These are phyloP conservation scores for Dalbergia cultrata DNA, from an alignment of 306 rosid genomes.

Conservation along the genomic window DNA sequence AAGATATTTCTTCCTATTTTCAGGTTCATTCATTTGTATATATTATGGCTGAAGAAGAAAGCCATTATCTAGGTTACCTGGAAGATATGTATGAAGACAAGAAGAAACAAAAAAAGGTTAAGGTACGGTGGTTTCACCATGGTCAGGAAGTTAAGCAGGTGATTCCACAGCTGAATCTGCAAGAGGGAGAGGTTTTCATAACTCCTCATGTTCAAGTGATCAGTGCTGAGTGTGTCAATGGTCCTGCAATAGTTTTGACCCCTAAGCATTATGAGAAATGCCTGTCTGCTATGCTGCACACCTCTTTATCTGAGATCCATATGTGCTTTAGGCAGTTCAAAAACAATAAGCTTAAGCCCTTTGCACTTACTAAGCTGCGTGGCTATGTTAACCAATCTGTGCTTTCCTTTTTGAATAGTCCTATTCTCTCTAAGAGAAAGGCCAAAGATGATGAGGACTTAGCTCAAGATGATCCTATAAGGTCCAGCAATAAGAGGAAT, in stretches of 20 bases:
- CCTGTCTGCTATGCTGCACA: slow-evolving; percentile 46
- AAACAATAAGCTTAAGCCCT: slow-evolving; percentile 71
- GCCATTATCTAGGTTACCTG: slow-evolving; percentile 77
- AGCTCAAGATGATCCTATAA: slow-evolving; percentile 53
- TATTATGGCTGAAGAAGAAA: slow-evolving; percentile 77
- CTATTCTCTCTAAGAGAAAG: slow-evolving; percentile 56
- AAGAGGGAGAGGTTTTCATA: slow-evolving; percentile 79
- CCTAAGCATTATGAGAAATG: slow-evolving; percentile 79
- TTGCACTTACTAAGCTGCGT: slow-evolving; percentile 68
- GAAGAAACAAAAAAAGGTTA: slow-evolving; percentile 76
- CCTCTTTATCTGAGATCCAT: slow-evolving; percentile 62
- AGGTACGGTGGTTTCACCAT: slow-evolving; percentile 85
- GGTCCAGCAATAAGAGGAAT: slow-evolving; percentile 55
- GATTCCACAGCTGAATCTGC: slow-evolving; percentile 68
- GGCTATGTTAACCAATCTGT: slow-evolving; percentile 76
- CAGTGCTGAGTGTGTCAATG: slow-evolving; percentile 80
- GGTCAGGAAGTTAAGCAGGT: slow-evolving; percentile 66
- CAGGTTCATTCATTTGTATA: slow-evolving; percentile 88
- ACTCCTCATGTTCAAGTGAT: slow-evolving; percentile 88
- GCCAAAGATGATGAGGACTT: slow-evolving; percentile 58
- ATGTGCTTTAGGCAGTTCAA: slow-evolving; percentile 75
- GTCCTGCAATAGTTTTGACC: slow-evolving; percentile 82
- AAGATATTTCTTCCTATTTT: slow-evolving; percentile 40
- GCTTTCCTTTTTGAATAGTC: slow-evolving; percentile 58
- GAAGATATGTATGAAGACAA: slow-evolving; percentile 94